A percentile compares a stretch with the other conserved stretches of the same genome.
Evolutionary conservation across 257 asterid genomes (phyloP).

Genomic region (Paulownia fortunei): DNA sequence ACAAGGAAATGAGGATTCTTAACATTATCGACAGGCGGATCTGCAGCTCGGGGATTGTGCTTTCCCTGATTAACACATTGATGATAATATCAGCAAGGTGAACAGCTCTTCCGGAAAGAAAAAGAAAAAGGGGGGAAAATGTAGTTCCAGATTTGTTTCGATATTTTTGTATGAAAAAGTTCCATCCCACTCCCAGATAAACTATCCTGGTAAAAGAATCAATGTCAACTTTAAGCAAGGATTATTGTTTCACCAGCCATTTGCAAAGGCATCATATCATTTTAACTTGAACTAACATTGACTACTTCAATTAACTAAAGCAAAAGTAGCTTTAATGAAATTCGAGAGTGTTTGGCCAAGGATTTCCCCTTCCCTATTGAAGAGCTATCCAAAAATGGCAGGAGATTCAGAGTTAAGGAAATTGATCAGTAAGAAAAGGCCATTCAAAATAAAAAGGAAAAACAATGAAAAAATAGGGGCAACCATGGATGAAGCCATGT

Average conservation of each 20-base stretch:
- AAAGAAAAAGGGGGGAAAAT: neutral
- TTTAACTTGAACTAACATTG: neutral
- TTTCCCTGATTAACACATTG: slow-evolving; percentile 67
- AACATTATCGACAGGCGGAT: slow-evolving; percentile 62
- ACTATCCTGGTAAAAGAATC: neutral
- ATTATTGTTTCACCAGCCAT: neutral
- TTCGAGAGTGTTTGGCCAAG: neutral
- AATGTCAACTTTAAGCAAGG: slow-evolving; percentile 6
- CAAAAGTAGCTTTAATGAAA: neutral
- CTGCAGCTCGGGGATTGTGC: slow-evolving; percentile 68
- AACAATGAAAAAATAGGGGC: neutral
- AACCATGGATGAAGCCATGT: neutral
- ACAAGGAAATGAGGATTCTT: slow-evolving; percentile 90
- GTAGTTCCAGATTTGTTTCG: neutral
- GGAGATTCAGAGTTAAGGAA: no score
- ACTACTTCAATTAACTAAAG: neutral
- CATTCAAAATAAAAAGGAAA: neutral
- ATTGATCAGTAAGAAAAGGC: no score
- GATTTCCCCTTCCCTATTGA: neutral
- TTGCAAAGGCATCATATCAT: neutral
- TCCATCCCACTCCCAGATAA: neutral
- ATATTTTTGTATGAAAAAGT: neutral
- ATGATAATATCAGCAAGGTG: slow-evolving; percentile 29
- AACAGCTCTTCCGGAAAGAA: slow-evolving; percentile 24
- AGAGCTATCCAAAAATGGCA: neutral